Evolutionary conservation across 306 rosid species (phyloP).

Genomic region (Cyclanthera cordifolia): DNA sequence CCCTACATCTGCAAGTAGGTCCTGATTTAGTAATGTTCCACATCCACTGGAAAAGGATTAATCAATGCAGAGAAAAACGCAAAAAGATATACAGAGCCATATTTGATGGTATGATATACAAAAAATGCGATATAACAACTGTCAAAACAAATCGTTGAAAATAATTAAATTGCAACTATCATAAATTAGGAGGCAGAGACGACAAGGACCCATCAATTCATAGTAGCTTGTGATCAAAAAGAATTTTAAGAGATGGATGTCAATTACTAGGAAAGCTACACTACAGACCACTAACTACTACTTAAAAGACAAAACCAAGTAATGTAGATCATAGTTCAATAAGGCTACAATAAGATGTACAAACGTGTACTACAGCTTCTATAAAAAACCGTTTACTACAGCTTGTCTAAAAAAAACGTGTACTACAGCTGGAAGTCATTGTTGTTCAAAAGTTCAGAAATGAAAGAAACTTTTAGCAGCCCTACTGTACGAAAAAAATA

Average conservation of each 20-base stretch:
- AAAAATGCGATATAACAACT: background rate
- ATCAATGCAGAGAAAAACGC: conserved; percentile 4
- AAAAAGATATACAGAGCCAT: background rate
- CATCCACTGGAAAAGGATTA: background rate
- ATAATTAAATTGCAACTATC: background rate
- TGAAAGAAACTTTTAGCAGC: background rate
- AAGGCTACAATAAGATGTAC: background rate
- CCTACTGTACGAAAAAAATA: background rate
- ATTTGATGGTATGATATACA: background rate
- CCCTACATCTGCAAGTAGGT: conserved; percentile 61
- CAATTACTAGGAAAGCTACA: background rate
- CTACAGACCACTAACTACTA: background rate
- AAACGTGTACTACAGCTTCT: background rate
- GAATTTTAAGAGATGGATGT: background rate
- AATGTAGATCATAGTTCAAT: background rate
- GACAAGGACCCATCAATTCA: background rate
- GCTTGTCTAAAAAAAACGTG: too few relatives aligned
- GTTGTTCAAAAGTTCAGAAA: background rate
- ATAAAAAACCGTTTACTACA: too few relatives aligned
- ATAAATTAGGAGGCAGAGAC: background rate
- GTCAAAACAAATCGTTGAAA: background rate
- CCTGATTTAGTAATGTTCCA: conserved; percentile 19
- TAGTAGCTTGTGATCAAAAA: background rate
- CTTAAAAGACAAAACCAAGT: background rate
- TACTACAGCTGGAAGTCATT: background rate